These are phyloP conservation scores for Lepiota venenata DNA, from an alignment of 768 basidiomycete genomes.

Conservation along the genomic window DNA sequence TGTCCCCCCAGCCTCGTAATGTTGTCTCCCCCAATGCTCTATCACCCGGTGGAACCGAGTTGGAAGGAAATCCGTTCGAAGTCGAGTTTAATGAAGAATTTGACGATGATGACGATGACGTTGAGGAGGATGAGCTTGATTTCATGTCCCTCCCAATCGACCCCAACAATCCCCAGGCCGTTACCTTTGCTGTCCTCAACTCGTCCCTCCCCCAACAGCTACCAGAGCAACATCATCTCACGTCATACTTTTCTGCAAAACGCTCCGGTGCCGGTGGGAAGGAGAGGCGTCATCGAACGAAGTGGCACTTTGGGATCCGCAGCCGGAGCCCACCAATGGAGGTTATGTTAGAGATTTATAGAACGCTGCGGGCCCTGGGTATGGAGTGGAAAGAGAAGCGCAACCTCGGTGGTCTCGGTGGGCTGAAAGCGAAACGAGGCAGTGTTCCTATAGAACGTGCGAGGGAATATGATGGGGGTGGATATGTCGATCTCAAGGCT, in stretches of 20 bases:
- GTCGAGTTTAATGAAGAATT: slow-evolving; percentile 62
- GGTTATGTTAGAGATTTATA: slow-evolving; percentile 98
- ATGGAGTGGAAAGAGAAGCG: slow-evolving; percentile 99
- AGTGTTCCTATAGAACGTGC: slow-evolving; percentile 56
- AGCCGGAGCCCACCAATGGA: slow-evolving; percentile 96
- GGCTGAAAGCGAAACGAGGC: slow-evolving; percentile 32
- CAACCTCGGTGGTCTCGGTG: slow-evolving; percentile 70
- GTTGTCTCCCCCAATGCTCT: slow-evolving; percentile 62
- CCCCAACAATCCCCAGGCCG: slow-evolving; percentile 12
- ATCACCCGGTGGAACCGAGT: slow-evolving; percentile 56
- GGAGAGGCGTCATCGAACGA: slow-evolving; percentile 75
- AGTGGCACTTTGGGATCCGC: slow-evolving; percentile 98
- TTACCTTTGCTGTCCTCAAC: slow-evolving; percentile 70
- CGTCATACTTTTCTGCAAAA: slow-evolving; percentile 61
- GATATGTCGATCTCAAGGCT: slow-evolving; percentile 60
- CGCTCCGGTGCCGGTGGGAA: slow-evolving; percentile 41
- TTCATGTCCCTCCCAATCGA: slow-evolving; percentile 21
- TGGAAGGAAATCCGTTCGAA: slow-evolving; percentile 80
- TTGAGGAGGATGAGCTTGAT: slow-evolving; percentile 33
- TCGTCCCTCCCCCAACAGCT: slow-evolving; percentile 74
- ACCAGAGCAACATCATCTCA: slow-evolving; percentile 62
- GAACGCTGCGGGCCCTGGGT: slow-evolving; percentile 81
- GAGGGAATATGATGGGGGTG: slow-evolving; percentile 55
- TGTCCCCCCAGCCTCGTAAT: slow-evolving; percentile 56
- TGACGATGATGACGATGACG: slow-evolving; percentile 43